phyloP scores from a whole-genome alignment of 495 filamentous ascomycete species.

The Penicillium mononematosum region DNA sequence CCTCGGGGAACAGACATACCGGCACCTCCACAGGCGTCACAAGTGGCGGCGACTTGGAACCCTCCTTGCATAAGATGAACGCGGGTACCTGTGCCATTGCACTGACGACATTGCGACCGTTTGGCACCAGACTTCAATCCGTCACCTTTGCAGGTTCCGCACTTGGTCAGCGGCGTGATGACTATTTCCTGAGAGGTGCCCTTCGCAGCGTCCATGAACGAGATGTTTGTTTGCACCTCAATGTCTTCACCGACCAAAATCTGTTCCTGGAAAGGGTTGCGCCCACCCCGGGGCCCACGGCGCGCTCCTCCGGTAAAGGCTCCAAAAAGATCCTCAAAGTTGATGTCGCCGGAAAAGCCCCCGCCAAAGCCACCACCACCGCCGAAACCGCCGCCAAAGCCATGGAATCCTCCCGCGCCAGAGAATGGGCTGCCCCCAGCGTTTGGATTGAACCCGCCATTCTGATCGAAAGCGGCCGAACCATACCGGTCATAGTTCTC shows the following conservation, averaged over 20 bases:
- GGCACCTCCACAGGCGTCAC: slow-evolving; percentile 71
- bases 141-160: slow-evolving; percentile 75
- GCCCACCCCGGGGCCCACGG: slow-evolving; percentile 52
- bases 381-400: slow-evolving; percentile 57
- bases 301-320: slow-evolving; percentile 72
- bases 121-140: slow-evolving; percentile 81
- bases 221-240: slow-evolving; percentile 86
- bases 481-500: slow-evolving; percentile 89
- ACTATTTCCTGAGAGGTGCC: slow-evolving; percentile 75
- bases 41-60: slow-evolving; percentile 94
- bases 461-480: slow-evolving; percentile 80
- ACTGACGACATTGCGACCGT: slow-evolving; percentile 69
- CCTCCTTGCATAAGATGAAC: slow-evolving; percentile 87
- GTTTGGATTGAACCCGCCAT: slow-evolving; percentile 67
- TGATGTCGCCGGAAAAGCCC: slow-evolving; percentile 75
- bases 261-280: slow-evolving; percentile 69
- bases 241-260: slow-evolving; percentile 88
- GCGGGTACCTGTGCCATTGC: slow-evolving; percentile 80
- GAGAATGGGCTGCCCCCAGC: slow-evolving; percentile 66
- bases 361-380: slow-evolving; percentile 53
- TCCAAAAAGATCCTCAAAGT: slow-evolving; percentile 92
- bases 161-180: slow-evolving; percentile 73
- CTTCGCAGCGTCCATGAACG: slow-evolving; percentile 95
- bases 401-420: slow-evolving; percentile 49
- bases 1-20: slow-evolving; percentile 72